These are phyloP conservation scores for Pseudocercospora eumusae DNA, from an alignment of 2,329 filamentous ascomycete genomes.

Conservation along the genomic window DNA sequence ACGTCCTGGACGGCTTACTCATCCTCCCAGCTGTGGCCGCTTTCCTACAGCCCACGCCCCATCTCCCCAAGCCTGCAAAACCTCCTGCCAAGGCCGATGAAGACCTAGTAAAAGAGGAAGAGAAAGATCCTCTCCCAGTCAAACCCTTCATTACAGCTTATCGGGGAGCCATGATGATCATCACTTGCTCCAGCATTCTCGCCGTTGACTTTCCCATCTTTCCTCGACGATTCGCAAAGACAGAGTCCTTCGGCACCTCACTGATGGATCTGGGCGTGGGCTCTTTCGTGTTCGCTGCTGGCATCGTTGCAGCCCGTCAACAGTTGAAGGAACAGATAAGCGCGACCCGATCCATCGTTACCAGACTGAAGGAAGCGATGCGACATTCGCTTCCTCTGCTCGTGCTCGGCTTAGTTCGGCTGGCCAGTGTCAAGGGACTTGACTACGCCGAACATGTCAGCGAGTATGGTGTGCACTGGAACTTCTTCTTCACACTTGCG, in stretches of 20 bases:
- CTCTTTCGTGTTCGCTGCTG: slow-evolving; percentile 93
- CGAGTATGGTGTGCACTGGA: slow-evolving; percentile 98
- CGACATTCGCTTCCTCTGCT: slow-evolving; percentile 83
- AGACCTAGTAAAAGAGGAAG: slow-evolving; percentile 20
- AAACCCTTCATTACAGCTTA: slow-evolving; percentile 94
- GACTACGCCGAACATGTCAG: slow-evolving; percentile 97
- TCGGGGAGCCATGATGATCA: slow-evolving; percentile 84
- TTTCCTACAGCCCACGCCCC: slow-evolving; percentile 48
- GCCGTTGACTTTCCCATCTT: slow-evolving; percentile 95
- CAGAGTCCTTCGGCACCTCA: slow-evolving; percentile 99
- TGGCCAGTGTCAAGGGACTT: slow-evolving; percentile 87
- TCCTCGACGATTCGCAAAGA: slow-evolving; percentile 92
- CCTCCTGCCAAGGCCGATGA: slow-evolving; percentile 27
- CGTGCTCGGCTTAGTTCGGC: slow-evolving; percentile 73
- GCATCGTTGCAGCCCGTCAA: slow-evolving; percentile 82
- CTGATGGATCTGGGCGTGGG: slow-evolving; percentile 97
- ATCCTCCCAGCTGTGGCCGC: slow-evolving; percentile 63
- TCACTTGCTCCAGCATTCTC: slow-evolving; percentile 89
- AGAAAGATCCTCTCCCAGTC: slow-evolving; percentile 63
- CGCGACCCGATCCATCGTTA: slow-evolving; percentile 50
- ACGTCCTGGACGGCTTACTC: slow-evolving; percentile 74
- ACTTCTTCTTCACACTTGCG: slow-evolving; percentile 96
- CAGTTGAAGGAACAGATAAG: slow-evolving; percentile 63
- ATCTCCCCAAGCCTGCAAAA: slow-evolving; percentile 37
- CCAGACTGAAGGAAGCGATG: slow-evolving; percentile 65